A percentile compares a stretch with the other conserved stretches of the same genome.
Evolutionary conservation across 2,329 filamentous ascomycete genomes (phyloP).

Genomic region (Colletotrichum australisinense): DNA sequence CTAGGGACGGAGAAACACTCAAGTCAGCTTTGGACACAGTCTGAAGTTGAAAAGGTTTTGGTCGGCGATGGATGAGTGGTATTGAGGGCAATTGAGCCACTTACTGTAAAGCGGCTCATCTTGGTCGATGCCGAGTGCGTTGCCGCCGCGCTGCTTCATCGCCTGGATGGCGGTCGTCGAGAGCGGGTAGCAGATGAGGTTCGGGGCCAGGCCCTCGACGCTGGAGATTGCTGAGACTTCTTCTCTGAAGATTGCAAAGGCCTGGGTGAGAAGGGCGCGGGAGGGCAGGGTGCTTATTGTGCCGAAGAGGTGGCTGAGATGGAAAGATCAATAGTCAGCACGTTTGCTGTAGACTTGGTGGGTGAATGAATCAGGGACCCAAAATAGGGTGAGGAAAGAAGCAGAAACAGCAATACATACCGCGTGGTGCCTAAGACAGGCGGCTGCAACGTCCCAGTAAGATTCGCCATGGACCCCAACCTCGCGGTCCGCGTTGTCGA

Average conservation of each 20-base stretch:
- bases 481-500: background rate
- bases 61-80: too few species aligned
- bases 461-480: background rate
- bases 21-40: too few species aligned
- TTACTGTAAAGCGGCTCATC: background rate
- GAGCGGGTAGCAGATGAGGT: background rate
- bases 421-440: too few species aligned
- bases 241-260: background rate
- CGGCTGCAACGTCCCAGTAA: background rate
- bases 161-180: background rate
- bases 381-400: background rate
- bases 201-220: background rate
- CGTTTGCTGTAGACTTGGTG: background rate
- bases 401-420: background rate
- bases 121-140: background rate
- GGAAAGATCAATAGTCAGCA: background rate
- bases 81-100: too few species aligned
- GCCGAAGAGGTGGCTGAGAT: background rate
- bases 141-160: background rate
- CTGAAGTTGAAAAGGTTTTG: too few species aligned
- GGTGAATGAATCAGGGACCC: too few species aligned
- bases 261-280: background rate
- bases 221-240: background rate
- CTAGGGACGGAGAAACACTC: too few species aligned
- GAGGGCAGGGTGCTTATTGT: background rate